Percentiles rank a stretch among this genome's conserved stretches.
These are phyloP conservation scores for Phlebopus sp. DNA, from an alignment of 1,284 basidiomycete species.

Conservation along the genomic window DNA sequence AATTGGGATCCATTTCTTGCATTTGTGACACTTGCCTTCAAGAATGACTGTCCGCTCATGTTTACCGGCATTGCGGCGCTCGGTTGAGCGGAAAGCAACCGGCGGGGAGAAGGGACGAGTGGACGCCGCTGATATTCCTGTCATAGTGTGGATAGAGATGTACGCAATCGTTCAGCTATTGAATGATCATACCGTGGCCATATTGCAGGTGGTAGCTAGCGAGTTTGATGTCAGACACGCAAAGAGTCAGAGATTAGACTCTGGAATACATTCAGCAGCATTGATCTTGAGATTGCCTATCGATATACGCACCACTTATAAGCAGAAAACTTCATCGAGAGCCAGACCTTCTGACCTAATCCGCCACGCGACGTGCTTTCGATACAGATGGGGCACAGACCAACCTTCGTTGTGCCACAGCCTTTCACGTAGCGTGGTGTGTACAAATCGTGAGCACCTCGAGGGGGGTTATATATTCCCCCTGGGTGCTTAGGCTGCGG, in stretches of 20 bases:
- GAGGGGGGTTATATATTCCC: constrained; percentile 57
- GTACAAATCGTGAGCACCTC: constrained; percentile 62
- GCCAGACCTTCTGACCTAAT: constrained; percentile 60
- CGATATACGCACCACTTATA: constrained; percentile 62
- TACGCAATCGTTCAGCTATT: not conserved
- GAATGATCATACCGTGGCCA: constrained; percentile 54
- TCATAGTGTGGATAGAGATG: constrained; percentile 1
- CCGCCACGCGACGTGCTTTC: constrained; percentile 63
- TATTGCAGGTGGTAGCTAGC: constrained; percentile 78
- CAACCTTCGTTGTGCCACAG: constrained; percentile 63
- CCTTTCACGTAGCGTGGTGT: constrained; percentile 77
- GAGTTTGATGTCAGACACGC: constrained; percentile 2
- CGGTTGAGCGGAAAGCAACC: constrained; percentile 50
- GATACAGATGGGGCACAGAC: constrained; percentile 74
- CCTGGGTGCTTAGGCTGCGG: constrained; percentile 40
- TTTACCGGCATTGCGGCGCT: constrained; percentile 47
- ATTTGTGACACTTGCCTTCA: constrained; percentile 76
- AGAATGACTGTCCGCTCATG: constrained; percentile 56
- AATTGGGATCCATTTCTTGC: constrained; percentile 64
- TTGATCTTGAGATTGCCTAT: no score
- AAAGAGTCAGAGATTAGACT: constrained; percentile 11
- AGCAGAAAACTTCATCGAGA: constrained; percentile 76
- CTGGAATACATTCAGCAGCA: constrained; percentile 13
- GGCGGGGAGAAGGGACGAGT: constrained; percentile 76
- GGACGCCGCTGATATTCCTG: constrained; percentile 61